Evolutionary conservation across 1,284 basidiomycete species (phyloP).

Genomic region (Ustilago curta): DNA sequence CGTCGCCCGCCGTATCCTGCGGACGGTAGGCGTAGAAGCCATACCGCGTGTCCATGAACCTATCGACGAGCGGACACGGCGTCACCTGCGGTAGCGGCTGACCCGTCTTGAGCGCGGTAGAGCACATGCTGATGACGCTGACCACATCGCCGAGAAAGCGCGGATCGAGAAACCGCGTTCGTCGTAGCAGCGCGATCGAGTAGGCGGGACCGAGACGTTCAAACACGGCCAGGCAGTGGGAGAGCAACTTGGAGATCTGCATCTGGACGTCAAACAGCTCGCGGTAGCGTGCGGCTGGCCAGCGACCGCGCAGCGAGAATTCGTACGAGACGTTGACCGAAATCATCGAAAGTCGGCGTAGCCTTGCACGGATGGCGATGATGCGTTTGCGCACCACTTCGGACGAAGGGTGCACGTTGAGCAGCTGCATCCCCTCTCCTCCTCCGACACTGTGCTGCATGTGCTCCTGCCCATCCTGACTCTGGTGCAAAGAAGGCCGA

Average conservation of each 20-base stretch:
- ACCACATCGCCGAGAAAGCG: conserved; percentile 81
- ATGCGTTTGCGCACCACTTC: conserved; percentile 43
- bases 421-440: conserved; percentile 6
- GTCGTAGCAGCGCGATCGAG: conserved; percentile 76
- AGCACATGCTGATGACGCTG: conserved; percentile 70
- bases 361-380: conserved; percentile 68
- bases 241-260: conserved; percentile 73
- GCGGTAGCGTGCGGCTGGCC: conserved; percentile 61
- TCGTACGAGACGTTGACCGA: conserved; percentile 67
- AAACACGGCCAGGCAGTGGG: conserved; percentile 69
- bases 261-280: conserved; percentile 50
- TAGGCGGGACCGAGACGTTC: conserved; percentile 52
- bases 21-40: conserved; percentile 37
- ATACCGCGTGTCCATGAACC: conserved; percentile 73
- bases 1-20: conserved; percentile 1
- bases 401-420: conserved; percentile 35
- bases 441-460: neutral
- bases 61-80: conserved; percentile 81
- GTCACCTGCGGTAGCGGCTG: conserved; percentile 85
- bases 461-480: neutral
- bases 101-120: conserved; percentile 78
- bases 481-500: conserved; percentile 13
- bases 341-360: conserved; percentile 70
- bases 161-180: conserved; percentile 81
- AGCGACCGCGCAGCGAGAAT: conserved; percentile 67